phyloP scores from a whole-genome alignment of 1,284 basidiomycete species.

The Neonothopanus nambi region DNA sequence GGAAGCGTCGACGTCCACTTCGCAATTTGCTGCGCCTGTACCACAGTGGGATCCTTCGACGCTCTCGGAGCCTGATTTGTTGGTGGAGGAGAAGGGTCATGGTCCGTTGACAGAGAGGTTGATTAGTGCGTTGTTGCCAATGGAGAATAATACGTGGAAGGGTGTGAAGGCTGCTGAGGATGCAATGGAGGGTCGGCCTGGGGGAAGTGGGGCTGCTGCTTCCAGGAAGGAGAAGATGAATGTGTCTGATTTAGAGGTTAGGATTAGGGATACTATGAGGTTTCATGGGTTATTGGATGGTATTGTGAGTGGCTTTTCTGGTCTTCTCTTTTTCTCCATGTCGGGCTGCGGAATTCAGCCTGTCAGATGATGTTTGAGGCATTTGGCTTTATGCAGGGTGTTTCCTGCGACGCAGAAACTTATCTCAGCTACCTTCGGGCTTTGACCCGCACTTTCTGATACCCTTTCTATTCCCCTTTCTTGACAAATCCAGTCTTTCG shows the following conservation, averaged over 20 bases:
- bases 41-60: conserved; percentile 76
- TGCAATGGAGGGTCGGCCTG: conserved; percentile 79
- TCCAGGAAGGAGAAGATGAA: conserved; percentile 71
- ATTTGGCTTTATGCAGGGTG: conserved; percentile 1
- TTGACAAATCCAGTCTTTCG: conserved; percentile 12
- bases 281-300: conserved; percentile 63
- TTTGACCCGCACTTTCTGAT: neutral
- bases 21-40: conserved; percentile 44
- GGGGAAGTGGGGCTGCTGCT: conserved; percentile 70
- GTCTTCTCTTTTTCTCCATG: neutral
- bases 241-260: conserved; percentile 68
- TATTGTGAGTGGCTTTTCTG: conserved; percentile 43
- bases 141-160: conserved; percentile 64
- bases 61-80: conserved; percentile 61
- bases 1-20: conserved; percentile 43
- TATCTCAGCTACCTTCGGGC: conserved; percentile 8
- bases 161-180: conserved; percentile 78
- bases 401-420: conserved; percentile 3
- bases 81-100: conserved; percentile 71
- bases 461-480: neutral
- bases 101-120: conserved; percentile 81
- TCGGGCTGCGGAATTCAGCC: neutral
- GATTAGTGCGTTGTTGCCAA: conserved; percentile 75
- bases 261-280: conserved; percentile 71
- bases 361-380: neutral